phyloP scores from a whole-genome alignment of 176 grass and related monocot genomes.

The Aechmea fasciata region DNA sequence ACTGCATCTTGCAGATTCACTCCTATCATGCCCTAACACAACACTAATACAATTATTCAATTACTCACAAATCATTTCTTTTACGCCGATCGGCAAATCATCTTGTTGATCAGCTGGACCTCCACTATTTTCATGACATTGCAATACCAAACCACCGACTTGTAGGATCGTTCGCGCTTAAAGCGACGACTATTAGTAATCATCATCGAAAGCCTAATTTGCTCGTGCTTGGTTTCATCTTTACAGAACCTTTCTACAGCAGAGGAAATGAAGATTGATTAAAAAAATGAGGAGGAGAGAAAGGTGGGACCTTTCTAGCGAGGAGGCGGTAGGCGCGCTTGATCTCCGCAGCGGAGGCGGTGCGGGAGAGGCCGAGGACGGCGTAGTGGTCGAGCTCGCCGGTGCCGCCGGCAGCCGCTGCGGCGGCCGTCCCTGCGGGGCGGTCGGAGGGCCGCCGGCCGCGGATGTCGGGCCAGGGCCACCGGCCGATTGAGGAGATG shows the following conservation, averaged over 20 bases:
- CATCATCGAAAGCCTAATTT: not conserved
- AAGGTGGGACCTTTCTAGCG: slow-evolving; percentile 22
- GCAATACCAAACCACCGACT: not conserved
- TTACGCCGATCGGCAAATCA: not conserved
- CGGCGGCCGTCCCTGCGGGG: not conserved
- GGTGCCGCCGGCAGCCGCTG: not conserved
- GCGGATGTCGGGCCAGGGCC: slow-evolving; percentile 13
- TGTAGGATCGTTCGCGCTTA: too few species aligned
- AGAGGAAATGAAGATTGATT: not conserved
- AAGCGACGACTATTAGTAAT: too few species aligned
- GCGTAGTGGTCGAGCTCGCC: slow-evolving; percentile 21
- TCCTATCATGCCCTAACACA: not conserved
- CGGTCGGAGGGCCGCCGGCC: not conserved
- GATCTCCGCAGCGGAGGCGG: slow-evolving; percentile 8
- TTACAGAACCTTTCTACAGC: not conserved
- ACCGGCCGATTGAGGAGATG: slow-evolving; percentile 6
- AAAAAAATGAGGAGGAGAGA: not conserved
- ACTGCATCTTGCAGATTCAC: not conserved
- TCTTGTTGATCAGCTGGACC: not conserved
- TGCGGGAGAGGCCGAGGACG: slow-evolving; percentile 18
- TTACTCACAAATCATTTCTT: not conserved
- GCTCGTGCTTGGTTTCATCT: not conserved
- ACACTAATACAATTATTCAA: not conserved
- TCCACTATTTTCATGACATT: not conserved
- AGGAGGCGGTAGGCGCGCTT: slow-evolving; percentile 27